Evolutionary conservation across 495 filamentous ascomycete genomes (phyloP), one percentile per base, ranked within the genome.

Genomic region (Amniculicola lignicola): DNA sequence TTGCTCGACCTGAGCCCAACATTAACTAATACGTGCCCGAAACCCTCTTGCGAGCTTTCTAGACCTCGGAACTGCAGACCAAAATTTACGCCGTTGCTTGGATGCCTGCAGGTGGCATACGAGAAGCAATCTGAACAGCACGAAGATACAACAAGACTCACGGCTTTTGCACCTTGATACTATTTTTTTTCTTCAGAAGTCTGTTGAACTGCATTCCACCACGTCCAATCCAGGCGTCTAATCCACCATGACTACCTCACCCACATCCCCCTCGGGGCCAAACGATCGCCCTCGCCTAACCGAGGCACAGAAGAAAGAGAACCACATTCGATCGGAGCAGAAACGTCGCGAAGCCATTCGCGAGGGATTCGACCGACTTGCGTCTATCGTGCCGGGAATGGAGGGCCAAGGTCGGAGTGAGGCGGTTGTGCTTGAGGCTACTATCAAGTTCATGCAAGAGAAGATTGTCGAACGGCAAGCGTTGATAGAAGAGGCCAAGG

Each of bases 311-410:
- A 95, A 93, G 76, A 94, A 93, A 71, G 82, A 82, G 56, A 96
- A 95, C 62, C 90, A 95, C 66, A 93, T 95, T 60, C 82, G 81
- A 7, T 90, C 87, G 1, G 91, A 96, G 69, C 86, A 94, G 68
- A 95, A 95, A 70, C 85, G 91, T 11, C 84, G 91, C 25, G 80
- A 87, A 60, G 86, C 85, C 3, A 95, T 96, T 55, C 81, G 91
- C 24, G 82, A 87, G 25, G 88, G 86, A n/a, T 95, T 93, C 60
- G 90, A 96, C 70, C 77, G 82, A 16, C 76, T 96, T 1, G 85
- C 87, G n/a, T 79, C 83, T 38, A 76, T 92, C 35, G 88, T 95
- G 15, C 91, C 91, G 0, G 90, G 88, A 0, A 70, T 91, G 14
- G 82, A 87, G 65, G 90, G 90, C 5, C 86, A 90, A 66, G 89